These are phyloP conservation scores for Penicillium sp. DNA, from an alignment of 2,329 filamentous ascomycete species.

Conservation along the genomic window DNA sequence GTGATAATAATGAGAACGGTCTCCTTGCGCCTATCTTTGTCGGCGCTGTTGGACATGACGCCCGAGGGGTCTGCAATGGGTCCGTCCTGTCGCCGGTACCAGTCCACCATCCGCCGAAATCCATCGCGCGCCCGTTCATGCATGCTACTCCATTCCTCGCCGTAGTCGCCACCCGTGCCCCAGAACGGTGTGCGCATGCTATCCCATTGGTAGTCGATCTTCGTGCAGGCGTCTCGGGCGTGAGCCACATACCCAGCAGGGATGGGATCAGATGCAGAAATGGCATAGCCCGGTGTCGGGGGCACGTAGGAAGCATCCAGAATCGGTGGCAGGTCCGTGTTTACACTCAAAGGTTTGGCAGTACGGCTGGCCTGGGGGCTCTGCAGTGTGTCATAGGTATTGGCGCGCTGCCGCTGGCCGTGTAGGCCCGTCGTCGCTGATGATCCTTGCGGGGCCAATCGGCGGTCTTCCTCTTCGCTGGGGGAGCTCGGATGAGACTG, in stretches of 20 bases:
- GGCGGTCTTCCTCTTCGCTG: constrained; percentile 25
- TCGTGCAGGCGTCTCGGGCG: constrained; percentile 76
- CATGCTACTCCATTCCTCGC: constrained; percentile 95
- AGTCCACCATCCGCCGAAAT: constrained; percentile 70
- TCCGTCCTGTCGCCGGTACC: constrained; percentile 60
- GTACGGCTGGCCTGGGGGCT: constrained; percentile 20
- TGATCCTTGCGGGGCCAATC: not conserved
- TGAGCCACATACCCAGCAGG: constrained; percentile 85
- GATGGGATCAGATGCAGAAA: constrained; percentile 74
- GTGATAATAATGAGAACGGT: constrained; percentile 83
- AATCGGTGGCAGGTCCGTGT: constrained; percentile 29
- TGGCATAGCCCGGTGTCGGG: constrained; percentile 74
- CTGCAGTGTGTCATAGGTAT: constrained; percentile 41
- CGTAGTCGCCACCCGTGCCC: constrained; percentile 81
- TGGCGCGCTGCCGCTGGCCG: constrained; percentile 45
- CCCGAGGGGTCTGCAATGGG: constrained; percentile 11
- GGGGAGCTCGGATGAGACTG: constrained; percentile 25
- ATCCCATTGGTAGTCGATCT: constrained; percentile 95
- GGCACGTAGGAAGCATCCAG: constrained; percentile 58
- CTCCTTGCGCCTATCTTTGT: constrained; percentile 59
- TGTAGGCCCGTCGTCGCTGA: not conserved
- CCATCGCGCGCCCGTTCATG: constrained; percentile 82
- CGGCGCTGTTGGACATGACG: constrained; percentile 1
- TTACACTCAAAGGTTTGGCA: constrained; percentile 27
- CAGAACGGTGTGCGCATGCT: constrained; percentile 76